phyloP scores from a whole-genome alignment of 2,329 filamentous ascomycete species.

The Magnaporthiopsis poae region DNA sequence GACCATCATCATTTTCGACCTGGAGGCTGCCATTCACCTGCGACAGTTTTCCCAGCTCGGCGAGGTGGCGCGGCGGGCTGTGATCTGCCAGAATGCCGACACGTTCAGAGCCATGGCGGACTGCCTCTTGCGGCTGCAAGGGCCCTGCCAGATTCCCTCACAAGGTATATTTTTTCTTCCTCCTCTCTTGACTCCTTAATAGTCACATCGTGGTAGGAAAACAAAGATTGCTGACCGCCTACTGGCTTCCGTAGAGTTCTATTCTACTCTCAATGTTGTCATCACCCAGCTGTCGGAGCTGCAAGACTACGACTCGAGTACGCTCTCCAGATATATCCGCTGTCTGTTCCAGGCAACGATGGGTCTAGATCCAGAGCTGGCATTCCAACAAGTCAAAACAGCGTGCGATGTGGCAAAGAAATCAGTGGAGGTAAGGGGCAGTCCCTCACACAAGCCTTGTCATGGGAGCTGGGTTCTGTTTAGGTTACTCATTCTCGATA shows the following conservation, averaged over 20 bases:
- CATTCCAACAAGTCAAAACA: constrained; percentile 55
- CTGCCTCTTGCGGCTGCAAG: constrained; percentile 39
- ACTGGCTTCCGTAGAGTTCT: constrained; percentile 32
- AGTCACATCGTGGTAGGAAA: not conserved
- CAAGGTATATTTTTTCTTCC: constrained; percentile 29
- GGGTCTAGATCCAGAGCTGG: constrained; percentile 42
- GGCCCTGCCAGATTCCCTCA: constrained; percentile 34
- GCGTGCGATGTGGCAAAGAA: constrained; percentile 43
- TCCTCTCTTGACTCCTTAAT: not conserved
- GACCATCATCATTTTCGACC: constrained; percentile 63
- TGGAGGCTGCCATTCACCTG: constrained; percentile 62
- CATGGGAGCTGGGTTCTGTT: not conserved
- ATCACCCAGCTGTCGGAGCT: constrained; percentile 57
- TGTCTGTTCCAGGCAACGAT: constrained; percentile 64
- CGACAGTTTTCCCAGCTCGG: constrained; percentile 58
- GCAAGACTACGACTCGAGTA: constrained; percentile 44
- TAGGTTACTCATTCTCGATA: not conserved
- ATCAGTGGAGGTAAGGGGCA: constrained; percentile 34
- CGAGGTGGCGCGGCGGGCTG: constrained; percentile 46
- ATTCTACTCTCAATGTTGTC: constrained; percentile 51
- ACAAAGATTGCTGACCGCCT: not conserved
- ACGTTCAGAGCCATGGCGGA: constrained; percentile 58
- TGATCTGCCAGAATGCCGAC: constrained; percentile 30
- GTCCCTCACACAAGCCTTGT: not conserved
- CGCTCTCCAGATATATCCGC: constrained; percentile 66